phyloP scores from a whole-genome alignment of 169 alveolate genomes.

The Cryptosporidium tyzzeri region DNA sequence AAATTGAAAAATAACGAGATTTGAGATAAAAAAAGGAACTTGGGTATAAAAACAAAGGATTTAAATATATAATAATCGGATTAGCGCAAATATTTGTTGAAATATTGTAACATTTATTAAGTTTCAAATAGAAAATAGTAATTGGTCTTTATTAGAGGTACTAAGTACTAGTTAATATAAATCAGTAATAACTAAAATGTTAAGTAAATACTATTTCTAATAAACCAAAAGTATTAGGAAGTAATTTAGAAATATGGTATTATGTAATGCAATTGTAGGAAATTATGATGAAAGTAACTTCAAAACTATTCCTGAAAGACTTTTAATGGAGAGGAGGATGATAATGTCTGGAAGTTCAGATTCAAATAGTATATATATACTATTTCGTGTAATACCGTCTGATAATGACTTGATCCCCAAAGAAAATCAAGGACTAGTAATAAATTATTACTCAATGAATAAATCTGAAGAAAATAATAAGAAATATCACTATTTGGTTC shows the following conservation, averaged over 20 bases:
- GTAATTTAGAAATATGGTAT: slow-evolving; percentile 22
- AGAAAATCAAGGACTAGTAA: slow-evolving; percentile 24
- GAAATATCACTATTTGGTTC: slow-evolving; percentile 35
- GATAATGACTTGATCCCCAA: not conserved
- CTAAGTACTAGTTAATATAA: not conserved
- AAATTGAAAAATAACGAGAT: not conserved
- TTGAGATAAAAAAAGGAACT: not conserved
- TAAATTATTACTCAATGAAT: not conserved
- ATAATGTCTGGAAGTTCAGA: slow-evolving; percentile 9
- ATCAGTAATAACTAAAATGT: not conserved
- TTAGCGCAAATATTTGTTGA: not conserved
- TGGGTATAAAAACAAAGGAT: not conserved
- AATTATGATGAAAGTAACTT: slow-evolving; percentile 34
- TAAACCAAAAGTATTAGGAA: not conserved
- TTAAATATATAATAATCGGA: not conserved
- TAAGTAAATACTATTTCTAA: slow-evolving; percentile 1
- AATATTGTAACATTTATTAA: not conserved
- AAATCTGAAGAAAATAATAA: slow-evolving; percentile 7
- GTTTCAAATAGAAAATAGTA: not conserved
- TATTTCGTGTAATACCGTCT: slow-evolving; percentile 35
- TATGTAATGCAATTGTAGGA: slow-evolving; percentile 61
- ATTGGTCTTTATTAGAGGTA: not conserved
- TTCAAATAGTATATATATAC: not conserved
- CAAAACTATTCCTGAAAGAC: slow-evolving; percentile 3
- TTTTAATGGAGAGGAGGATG: slow-evolving; percentile 14